A percentile compares a stretch with the other conserved stretches of the same genome.
Conservation (phyloP, 2,329 filamentous ascomycete genomes). For the Arachnomyces sp. region DNA sequence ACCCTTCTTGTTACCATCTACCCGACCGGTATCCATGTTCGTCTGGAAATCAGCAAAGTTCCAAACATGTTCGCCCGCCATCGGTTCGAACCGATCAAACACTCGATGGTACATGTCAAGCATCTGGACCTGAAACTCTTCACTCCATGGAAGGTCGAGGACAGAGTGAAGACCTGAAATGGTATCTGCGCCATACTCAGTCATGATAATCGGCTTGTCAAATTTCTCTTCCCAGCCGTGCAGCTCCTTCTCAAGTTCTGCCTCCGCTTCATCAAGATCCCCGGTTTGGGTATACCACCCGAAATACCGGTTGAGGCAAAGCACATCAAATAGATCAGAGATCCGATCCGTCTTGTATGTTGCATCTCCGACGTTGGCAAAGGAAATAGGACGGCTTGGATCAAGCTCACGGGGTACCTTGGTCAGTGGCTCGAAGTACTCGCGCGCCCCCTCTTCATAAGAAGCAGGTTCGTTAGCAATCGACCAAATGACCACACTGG, state of each 20-base stretch:
- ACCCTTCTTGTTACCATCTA: no score
- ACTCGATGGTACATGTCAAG: slow-evolving; percentile 24
- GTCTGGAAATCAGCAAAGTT: no score
- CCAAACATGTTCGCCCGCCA: slow-evolving; percentile 25
- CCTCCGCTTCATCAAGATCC: slow-evolving; percentile 17
- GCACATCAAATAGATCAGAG: slow-evolving; percentile 21
- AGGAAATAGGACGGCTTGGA: slow-evolving; percentile 19
- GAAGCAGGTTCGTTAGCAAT: slow-evolving; percentile 21
- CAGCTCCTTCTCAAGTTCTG: slow-evolving; percentile 17
- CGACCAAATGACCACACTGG: slow-evolving; percentile 21
- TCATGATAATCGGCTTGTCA: slow-evolving; percentile 23
- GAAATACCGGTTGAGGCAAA: slow-evolving; percentile 24
- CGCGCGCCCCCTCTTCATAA: slow-evolving; percentile 12
- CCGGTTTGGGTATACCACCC: slow-evolving; percentile 21
- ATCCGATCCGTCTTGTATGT: no score
- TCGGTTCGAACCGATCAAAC: slow-evolving; percentile 19
- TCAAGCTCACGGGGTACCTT: slow-evolving; percentile 17
- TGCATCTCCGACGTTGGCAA: slow-evolving; percentile 16
- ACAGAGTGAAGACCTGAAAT: slow-evolving; percentile 21
- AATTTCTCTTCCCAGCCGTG: slow-evolving; percentile 18
- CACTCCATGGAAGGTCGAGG: slow-evolving; percentile 19
- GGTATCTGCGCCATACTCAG: slow-evolving; percentile 24
- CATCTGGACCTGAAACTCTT: slow-evolving; percentile 21
- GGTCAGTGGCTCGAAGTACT: slow-evolving; percentile 21
- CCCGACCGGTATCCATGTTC: no score